Percentiles rank a stretch among this genome's conserved stretches.
Evolutionary conservation across 2,329 filamentous ascomycete genomes (phyloP).

Genomic region (Colletotrichum sp.): DNA sequence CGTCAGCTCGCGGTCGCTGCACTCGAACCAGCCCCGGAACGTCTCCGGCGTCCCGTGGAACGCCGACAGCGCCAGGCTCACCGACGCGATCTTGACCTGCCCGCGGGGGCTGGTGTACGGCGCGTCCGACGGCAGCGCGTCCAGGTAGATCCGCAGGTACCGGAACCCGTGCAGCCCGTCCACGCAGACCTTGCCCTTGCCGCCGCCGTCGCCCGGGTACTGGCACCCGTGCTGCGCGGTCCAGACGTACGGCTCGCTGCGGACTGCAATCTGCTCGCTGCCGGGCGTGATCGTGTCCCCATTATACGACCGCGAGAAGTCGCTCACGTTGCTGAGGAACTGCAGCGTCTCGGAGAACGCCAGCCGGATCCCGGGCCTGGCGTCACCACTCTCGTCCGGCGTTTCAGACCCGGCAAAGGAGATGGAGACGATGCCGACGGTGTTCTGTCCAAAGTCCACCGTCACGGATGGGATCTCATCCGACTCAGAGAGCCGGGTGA

Average conservation of each 20-base stretch:
- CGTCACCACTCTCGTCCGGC: constrained; percentile 20
- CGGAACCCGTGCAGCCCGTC: constrained; percentile 60
- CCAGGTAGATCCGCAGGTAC: constrained; percentile 54
- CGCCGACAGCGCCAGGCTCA: constrained; percentile 48
- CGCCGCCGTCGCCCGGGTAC: constrained; percentile 16
- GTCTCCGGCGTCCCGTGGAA: constrained; percentile 53
- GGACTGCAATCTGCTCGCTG: constrained; percentile 56
- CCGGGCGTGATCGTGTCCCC: constrained; percentile 43
- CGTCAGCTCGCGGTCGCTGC: constrained; percentile 52
- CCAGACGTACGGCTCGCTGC: constrained; percentile 47
- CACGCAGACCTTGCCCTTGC: constrained; percentile 47
- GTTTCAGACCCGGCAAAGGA: constrained; percentile 41
- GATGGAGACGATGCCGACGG: constrained; percentile 48
- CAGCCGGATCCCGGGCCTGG: constrained; percentile 46
- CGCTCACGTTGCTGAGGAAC: constrained; percentile 47
- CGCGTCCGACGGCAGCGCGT: constrained; percentile 46
- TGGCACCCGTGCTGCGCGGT: constrained; percentile 48
- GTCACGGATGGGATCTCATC: constrained; percentile 42
- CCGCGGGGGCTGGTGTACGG: constrained; percentile 49
- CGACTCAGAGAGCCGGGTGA: constrained; percentile 27
- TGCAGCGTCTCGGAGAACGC: constrained; percentile 55
- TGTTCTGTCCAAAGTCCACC: constrained; percentile 55
- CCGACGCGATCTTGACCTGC: constrained; percentile 44
- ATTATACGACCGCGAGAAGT: constrained; percentile 55
- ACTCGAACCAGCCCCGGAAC: constrained; percentile 57